phyloP scores from a whole-genome alignment of 192 early-diverging fungal genomes.

The Linnemannia exigua region DNA sequence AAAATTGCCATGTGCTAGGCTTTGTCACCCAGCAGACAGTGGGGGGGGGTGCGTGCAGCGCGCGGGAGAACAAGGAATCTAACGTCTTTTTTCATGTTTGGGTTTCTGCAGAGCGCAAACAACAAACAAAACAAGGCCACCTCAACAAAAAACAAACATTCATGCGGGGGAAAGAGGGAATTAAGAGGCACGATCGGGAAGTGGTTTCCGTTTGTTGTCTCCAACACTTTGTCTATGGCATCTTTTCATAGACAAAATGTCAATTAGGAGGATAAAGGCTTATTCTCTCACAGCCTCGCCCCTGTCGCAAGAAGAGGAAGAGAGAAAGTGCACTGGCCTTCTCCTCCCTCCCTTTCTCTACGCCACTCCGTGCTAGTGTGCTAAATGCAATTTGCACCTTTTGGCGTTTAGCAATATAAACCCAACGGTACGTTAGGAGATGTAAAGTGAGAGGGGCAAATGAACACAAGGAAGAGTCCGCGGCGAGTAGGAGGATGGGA shows the following conservation, averaged over 20 bases:
- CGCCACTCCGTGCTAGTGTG: not conserved
- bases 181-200: not conserved
- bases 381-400: not conserved
- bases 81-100: not conserved
- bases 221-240: not conserved
- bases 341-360: not conserved
- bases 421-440: not conserved
- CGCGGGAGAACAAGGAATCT: not conserved
- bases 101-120: no score
- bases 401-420: constrained; percentile 4
- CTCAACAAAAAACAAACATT: not conserved
- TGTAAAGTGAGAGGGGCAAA: not conserved
- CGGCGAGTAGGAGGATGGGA: no score
- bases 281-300: not conserved
- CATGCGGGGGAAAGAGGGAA: not conserved
- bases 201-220: not conserved
- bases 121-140: no score
- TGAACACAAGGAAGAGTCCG: not conserved
- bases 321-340: not conserved
- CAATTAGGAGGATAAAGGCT: not conserved
- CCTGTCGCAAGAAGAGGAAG: not conserved
- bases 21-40: not conserved
- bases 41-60: not conserved
- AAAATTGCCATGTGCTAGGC: not conserved
- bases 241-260: not conserved